phyloP scores from a whole-genome alignment of 2,329 filamentous ascomycete species.

The Cytospora paraplurivora region DNA sequence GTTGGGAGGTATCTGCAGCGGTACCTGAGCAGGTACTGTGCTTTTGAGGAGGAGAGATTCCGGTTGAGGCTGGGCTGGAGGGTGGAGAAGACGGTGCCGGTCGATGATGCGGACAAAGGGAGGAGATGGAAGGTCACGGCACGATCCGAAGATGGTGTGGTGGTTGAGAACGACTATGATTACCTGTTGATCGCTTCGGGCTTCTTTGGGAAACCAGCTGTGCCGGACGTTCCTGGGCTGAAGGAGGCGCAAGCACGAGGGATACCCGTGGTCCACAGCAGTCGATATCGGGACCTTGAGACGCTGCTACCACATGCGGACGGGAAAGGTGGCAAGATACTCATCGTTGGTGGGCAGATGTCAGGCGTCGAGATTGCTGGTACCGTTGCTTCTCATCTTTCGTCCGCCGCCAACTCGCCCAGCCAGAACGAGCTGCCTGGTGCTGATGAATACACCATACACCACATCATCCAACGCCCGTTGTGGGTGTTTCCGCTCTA shows the following conservation, averaged over 20 bases:
- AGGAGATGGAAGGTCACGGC: slow-evolving; percentile 47
- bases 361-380: slow-evolving; percentile 78
- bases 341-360: slow-evolving; percentile 80
- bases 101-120: slow-evolving; percentile 31
- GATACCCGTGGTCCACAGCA: slow-evolving; percentile 67
- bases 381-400: slow-evolving; percentile 71
- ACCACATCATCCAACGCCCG: slow-evolving; percentile 70
- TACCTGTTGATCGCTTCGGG: slow-evolving; percentile 73
- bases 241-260: slow-evolving; percentile 37
- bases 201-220: slow-evolving; percentile 68
- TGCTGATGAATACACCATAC: slow-evolving; percentile 57
- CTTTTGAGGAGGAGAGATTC: slow-evolving; percentile 39
- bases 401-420: slow-evolving; percentile 60
- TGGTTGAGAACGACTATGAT: slow-evolving; percentile 62
- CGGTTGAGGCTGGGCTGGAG: slow-evolving; percentile 53
- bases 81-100: slow-evolving; percentile 45
- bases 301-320: slow-evolving; percentile 47
- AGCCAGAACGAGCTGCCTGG: slow-evolving; percentile 43
- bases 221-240: slow-evolving; percentile 47
- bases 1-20: slow-evolving; percentile 70
- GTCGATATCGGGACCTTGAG: slow-evolving; percentile 60
- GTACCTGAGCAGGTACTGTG: slow-evolving; percentile 63
- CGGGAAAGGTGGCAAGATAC: slow-evolving; percentile 58
- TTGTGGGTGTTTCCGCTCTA: slow-evolving; percentile 70
- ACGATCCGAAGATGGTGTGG: slow-evolving; percentile 39